Base-by-base conservation (phyloP, 495 filamentous ascomycete genomes). In the Penicillium roqueforti region DNA sequence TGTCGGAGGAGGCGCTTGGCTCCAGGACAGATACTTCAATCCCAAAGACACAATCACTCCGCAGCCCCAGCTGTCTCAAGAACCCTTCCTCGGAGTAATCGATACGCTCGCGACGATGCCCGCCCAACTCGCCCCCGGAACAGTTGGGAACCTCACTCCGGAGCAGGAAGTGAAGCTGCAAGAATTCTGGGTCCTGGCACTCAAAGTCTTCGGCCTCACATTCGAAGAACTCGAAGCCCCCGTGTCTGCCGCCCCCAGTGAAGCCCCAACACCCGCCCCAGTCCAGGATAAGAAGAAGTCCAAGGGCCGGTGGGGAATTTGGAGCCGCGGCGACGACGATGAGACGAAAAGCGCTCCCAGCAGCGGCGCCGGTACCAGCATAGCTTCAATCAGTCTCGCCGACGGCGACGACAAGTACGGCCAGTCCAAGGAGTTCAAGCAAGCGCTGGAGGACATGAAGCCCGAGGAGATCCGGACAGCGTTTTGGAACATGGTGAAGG, bases 401-500 rank as follows among this genome's bases (percentile, higher is more conserved):
- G 85, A 88, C 19, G 77, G 77, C 22, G 87, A 96, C 52, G 95
- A 97, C 71, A 97, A 98, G 74, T 91, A 95, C 68, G 90, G 91
- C 26, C 89, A 92, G 65, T 87, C 80, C 4, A 92, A 92, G 74
- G 84, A 89, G 20, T 97, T 90, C 68, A 82, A 88, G 57, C 82
- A 90, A 26, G 87, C 89, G 1, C 69, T 97, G 3, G 84, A 85
- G 13, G 86, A 79, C 37, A 79, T 88, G 58, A 73, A 83, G 3
- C 90, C 92, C 3, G 89, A 92, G 58, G 79, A 87, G 45, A 80
- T 98, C 56, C 82, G 93, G 25, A 75, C 78, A 2, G 85, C 90
- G 3, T 90, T 97, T 70, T 98, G 93, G 93, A 81, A 76, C 53
- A 96, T 98, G 93, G 83, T 92, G 31, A 97, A 97, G 75, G 87